Base-by-base conservation (phyloP, 768 basidiomycete genomes). In the Wakefieldia striispora region DNA sequence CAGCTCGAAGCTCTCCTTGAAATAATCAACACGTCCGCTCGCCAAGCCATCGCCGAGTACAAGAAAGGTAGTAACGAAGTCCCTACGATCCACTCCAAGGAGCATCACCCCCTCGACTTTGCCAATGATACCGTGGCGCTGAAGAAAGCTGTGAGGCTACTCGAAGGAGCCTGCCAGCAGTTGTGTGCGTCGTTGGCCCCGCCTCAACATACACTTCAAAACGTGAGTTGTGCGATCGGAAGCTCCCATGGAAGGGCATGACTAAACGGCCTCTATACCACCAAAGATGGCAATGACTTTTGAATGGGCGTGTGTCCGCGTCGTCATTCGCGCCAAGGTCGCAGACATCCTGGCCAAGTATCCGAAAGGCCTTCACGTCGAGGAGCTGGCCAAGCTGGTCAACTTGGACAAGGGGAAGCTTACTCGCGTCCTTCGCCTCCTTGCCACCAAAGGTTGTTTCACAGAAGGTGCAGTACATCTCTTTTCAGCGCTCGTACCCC, bases 1-100 rank as follows among this genome's bases (percentile, higher is more conserved):
- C 62, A 70, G n/a, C 58, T 71, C 31, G 53, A 58, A 45, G 59
- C 60, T 3, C 60, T 70, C 38, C 60, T 71, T 34, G 57, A 54
- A 6, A 65, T 70, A 16, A 66, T 70, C 55, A 64, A 60, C 34
- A 48, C 51, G 1, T 58, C 70, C 11, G 58, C 67, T 17, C 61
- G 54, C 13, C 55, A 62, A 43, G 58, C 58, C 11, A 64, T 65
- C 11, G 42, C 47, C 13, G 61, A 59, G 24, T 66, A 65, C 53
- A 65, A 59, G 42, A 64, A 64, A 23, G 50, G 44, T 0, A 53
- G 51, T 1, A 33, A 58, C 13, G 43, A 57, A 4, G 58, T 63
- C n/a, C 63, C 63, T 38, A 63, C 64, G 8, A 55, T 63, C 21
- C 49, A 64, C 24, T 60, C 61, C 3, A 51, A 55, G 35, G 14